Base-by-base conservation (phyloP, 495 filamentous ascomycete species). In the Margaritispora aquatica region DNA sequence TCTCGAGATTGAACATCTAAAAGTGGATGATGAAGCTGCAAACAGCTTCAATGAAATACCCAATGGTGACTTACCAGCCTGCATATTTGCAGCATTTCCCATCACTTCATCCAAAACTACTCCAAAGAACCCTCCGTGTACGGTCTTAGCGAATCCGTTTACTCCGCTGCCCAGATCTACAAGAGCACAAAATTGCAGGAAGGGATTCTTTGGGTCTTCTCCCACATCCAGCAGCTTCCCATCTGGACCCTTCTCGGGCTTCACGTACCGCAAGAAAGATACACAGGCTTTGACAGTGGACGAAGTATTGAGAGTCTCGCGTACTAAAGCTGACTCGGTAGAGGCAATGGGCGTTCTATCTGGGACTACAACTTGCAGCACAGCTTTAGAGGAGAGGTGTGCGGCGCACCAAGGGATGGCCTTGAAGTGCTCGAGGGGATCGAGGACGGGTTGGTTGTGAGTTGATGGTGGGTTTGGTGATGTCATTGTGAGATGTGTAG, bases 391-490 rank as follows among this genome's bases (percentile, higher is more conserved):
- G 44, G 52, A 29, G 19, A 64, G 57, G 54, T 76, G 70, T 59
- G 70, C 69, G 47, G 71, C 68, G 31, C 71, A 71, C 69, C 76
- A 78, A 1, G 72, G 74, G 66, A 77, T 74, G 38, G 70, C 0
- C 15, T 47, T 46, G 54, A 48, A 55, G 26, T 47, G 31, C 20
- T 8, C 54, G 9, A 44, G 10, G 20, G 31, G 31, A 7, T 44
- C 22, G 24, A 26, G 22, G n/a, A 19, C 34, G 11, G 51, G 51
- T 31, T 54, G 51, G 51, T 54, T 54, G 51, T 54, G 51, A 13
- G 26, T 34, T 2, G 51, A 54, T 7, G 23, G 2, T 29, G 51
- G 51, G 51, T 54, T 54, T 27, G 51, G 26, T 7, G 51, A 27
- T 2, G 26, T 31, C 26, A 26, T 54, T 4, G 4, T 34, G 26